Evolutionary conservation across 2,329 filamentous ascomycete species (phyloP), one percentile per base, ranked within the genome.

Genomic region (Simplicillium aogashimaense): DNA sequence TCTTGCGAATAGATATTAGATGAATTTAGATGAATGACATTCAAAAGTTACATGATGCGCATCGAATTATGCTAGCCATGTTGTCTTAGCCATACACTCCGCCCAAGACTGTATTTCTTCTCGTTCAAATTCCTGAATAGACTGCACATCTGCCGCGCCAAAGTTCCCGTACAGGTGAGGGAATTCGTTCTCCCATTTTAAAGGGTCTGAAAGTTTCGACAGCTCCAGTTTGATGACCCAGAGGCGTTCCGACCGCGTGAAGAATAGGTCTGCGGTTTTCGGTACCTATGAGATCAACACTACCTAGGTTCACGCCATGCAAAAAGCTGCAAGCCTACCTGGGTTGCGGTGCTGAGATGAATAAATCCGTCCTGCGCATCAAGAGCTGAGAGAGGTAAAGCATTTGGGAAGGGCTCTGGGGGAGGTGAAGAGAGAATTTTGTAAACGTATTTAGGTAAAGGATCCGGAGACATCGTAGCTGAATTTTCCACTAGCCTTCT

Each of bases 281-380:
- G 69, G 67, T 20, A 70, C 54, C 69, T 72, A 13, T 11, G 1
- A 28, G 14, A 35, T 17, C 32, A 35, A 33, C 2, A 35, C 33
- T 43, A 17, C 14, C 30, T 31, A 25, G 9, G 34, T 17, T 15
- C 30, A 12, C 7, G 25, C 9, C 13, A 33, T 32, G 16, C n/a
- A 29, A 29, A 12, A 8, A 16, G 3, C n/a, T 41, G 16, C 1
- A 11, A 31, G 45, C 53, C 49, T 52, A 72, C 72, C 62, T 81
- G 77, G 30, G 58, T 57, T 2, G 69, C 64, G 0, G 70, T 74
- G 52, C 76, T 80, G 13, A 81, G 55, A 48, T 81, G 77, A 28
- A 81, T 62, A 56, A 77, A 81, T 37, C 76, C 76, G 51, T 81
- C 76, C 29, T 71, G 66, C 46, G 59, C 56, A 55, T 81, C 77